Percentiles rank a stretch among this genome's conserved stretches.
Conservation (phyloP, 768 basidiomycete species). For the Leccinum aurantiacum region DNA sequence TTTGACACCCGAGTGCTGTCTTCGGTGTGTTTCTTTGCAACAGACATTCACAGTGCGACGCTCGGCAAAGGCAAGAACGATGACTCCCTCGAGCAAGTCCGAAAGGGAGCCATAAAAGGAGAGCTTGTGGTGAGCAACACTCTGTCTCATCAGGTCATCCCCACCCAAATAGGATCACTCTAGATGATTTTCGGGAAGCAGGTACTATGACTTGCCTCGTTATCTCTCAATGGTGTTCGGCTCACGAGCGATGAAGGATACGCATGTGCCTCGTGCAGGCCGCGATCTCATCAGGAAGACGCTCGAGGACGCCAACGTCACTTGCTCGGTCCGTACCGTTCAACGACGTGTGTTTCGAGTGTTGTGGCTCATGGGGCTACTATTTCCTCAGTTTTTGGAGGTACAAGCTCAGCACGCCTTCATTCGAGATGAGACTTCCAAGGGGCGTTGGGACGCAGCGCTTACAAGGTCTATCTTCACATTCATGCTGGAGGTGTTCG, state of each 20-base stretch:
- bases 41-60: conserved; percentile 86
- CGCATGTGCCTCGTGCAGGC: conserved; percentile 87
- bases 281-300: conserved; percentile 80
- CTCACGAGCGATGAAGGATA: conserved; percentile 56
- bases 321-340: conserved; percentile 58
- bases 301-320: conserved; percentile 77
- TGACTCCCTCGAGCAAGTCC: conserved; percentile 73
- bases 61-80: conserved; percentile 85
- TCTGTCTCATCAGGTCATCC: neutral
- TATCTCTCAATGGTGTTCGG: neutral
- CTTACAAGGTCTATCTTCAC: conserved; percentile 75
- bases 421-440: conserved; percentile 87
- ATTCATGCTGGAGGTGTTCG: conserved; percentile 94
- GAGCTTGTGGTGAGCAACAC: conserved; percentile 70
- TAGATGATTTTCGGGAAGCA: conserved; percentile 97
- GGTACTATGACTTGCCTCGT: conserved; percentile 37
- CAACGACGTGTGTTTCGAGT: neutral
- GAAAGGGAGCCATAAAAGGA: conserved; percentile 78
- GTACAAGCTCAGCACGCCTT: conserved; percentile 98
- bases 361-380: conserved; percentile 8
- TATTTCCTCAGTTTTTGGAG: conserved; percentile 70
- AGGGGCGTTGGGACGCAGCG: conserved; percentile 96
- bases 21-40: conserved; percentile 93
- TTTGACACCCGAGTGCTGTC: conserved; percentile 83
- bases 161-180: neutral